phyloP scores from a whole-genome alignment of 495 filamentous ascomycete species.

The Neurospora sp. region DNA sequence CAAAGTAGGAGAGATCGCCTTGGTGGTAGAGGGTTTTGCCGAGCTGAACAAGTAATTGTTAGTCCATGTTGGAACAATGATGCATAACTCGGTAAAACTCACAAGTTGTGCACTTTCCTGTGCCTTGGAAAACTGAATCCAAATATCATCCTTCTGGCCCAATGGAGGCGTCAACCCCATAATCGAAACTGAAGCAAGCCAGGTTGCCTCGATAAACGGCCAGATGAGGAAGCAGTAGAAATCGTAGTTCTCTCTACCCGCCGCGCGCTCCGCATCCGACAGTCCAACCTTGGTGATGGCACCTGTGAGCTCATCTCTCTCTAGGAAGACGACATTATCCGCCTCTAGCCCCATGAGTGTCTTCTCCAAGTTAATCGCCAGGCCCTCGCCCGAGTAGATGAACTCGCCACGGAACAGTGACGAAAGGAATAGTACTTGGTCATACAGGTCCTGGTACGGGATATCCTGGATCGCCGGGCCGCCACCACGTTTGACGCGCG shows the following conservation, averaged over 20 bases:
- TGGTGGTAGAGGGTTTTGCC: slow-evolving; percentile 97
- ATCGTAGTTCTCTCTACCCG: slow-evolving; percentile 86
- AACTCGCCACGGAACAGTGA: slow-evolving; percentile 93
- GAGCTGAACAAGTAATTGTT: slow-evolving; percentile 42
- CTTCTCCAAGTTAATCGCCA: slow-evolving; percentile 66
- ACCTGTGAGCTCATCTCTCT: slow-evolving; percentile 39
- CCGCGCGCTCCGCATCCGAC: slow-evolving; percentile 60
- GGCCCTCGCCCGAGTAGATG: slow-evolving; percentile 83
- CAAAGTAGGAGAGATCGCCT: slow-evolving; percentile 91
- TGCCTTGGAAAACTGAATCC: slow-evolving; percentile 67
- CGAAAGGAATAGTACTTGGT: slow-evolving; percentile 81
- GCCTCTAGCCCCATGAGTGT: slow-evolving; percentile 66
- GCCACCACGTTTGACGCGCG: slow-evolving; percentile 77
- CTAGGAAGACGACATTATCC: slow-evolving; percentile 69
- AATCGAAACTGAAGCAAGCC: slow-evolving; percentile 80
- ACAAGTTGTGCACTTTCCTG: slow-evolving; percentile 79
- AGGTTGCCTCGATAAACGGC: slow-evolving; percentile 91
- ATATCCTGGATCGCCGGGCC: slow-evolving; percentile 72
- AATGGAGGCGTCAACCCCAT: slow-evolving; percentile 73
- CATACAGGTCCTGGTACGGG: slow-evolving; percentile 53
- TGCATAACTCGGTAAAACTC: slow-evolving; percentile 16
- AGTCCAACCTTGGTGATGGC: slow-evolving; percentile 58
- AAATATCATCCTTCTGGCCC: slow-evolving; percentile 49
- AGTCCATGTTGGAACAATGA: not conserved
- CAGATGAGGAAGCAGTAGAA: slow-evolving; percentile 98